phyloP scores from a whole-genome alignment of 768 basidiomycete species.

The Amanita jacksonii region DNA sequence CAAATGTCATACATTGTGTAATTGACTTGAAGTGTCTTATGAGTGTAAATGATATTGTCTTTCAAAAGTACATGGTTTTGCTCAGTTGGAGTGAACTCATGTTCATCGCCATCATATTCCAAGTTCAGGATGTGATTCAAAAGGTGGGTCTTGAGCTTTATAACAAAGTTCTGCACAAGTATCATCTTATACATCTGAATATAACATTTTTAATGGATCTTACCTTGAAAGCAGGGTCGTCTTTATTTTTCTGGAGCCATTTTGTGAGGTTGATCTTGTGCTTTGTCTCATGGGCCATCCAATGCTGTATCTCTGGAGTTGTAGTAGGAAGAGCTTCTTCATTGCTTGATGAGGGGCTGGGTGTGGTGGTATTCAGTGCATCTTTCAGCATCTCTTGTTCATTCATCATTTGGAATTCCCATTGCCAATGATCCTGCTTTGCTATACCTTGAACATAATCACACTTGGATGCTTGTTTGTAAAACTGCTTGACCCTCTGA shows the following conservation, averaged over 20 bases:
- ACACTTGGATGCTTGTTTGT: background rate
- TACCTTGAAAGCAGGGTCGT: background rate
- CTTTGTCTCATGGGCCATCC: background rate
- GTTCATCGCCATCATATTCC: background rate
- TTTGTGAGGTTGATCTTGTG: constrained; percentile 4
- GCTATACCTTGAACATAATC: background rate
- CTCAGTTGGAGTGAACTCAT: background rate
- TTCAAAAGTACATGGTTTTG: background rate
- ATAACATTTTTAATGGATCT: too few species aligned
- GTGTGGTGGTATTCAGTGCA: background rate
- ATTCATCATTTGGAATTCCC: background rate
- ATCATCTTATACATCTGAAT: background rate
- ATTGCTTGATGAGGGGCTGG: background rate
- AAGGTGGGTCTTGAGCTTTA: background rate
- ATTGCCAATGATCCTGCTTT: background rate
- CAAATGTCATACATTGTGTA: constrained; percentile 34
- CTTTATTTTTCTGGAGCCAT: background rate
- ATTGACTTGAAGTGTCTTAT: constrained; percentile 24
- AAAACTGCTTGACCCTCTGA: background rate
- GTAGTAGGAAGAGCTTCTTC: background rate
- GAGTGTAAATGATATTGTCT: constrained; percentile 14
- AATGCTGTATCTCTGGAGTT: background rate
- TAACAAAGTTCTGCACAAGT: background rate
- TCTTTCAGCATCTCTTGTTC: background rate
- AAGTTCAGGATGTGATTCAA: background rate